Conservation (phyloP, 2,329 filamentous ascomycete species). For the Cadophora sp. region DNA sequence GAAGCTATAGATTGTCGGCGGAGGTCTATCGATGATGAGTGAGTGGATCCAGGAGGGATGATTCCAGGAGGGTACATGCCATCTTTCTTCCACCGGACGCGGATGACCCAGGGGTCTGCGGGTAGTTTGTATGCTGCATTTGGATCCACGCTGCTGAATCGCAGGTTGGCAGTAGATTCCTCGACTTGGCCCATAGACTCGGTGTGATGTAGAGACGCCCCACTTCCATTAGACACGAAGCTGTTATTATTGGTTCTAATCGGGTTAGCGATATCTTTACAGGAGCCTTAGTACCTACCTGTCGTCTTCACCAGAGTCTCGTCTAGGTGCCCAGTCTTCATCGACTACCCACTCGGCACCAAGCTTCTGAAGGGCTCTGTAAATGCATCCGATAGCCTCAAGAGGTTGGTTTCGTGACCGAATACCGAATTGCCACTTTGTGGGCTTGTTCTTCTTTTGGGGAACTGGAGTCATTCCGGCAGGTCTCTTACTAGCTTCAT, state of each 20-base stretch:
- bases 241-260: constrained; percentile 49
- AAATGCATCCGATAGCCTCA: constrained; percentile 94
- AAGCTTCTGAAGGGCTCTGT: constrained; percentile 86
- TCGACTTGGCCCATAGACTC: constrained; percentile 45
- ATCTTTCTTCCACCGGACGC: constrained; percentile 85
- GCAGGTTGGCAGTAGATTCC: constrained; percentile 40
- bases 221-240: constrained; percentile 47
- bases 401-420: constrained; percentile 91
- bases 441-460: constrained; percentile 76
- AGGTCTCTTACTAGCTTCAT: constrained; percentile 66
- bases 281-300: constrained; percentile 42
- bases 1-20: constrained; percentile 46
- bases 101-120: constrained; percentile 93
- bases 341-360: constrained; percentile 86
- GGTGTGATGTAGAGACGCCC: constrained; percentile 48
- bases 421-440: constrained; percentile 98
- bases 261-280: constrained; percentile 25
- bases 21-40: constrained; percentile 56
- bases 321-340: constrained; percentile 54
- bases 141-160: constrained; percentile 53
- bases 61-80: constrained; percentile 67
- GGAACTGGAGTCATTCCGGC: constrained; percentile 70
- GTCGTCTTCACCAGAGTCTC: constrained; percentile 50
- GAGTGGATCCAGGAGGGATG: constrained; percentile 55
- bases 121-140: constrained; percentile 79